Base-by-base conservation (phyloP, 179 eudicot genomes). In the Heliamphora pulchella region DNA sequence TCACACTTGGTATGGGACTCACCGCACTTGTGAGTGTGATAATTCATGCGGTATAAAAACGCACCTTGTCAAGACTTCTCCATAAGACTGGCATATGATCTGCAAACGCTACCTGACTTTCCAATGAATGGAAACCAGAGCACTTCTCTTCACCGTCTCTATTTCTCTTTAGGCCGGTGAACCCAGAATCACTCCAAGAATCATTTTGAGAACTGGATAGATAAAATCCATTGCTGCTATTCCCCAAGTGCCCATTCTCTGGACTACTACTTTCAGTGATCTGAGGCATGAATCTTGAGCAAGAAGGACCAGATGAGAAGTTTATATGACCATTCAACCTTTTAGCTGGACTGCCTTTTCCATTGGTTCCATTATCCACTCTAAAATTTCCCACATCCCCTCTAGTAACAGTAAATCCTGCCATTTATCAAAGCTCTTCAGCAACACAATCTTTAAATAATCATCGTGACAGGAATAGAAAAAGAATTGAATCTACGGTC, bases 231-330 rank as follows among this genome's bases (percentile, higher is more conserved):
- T 75, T 61, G 74, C 82, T 86, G 72, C 68, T 77, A 64, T 80
- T 79, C 74, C 82, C 84, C 82, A 83, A 74, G 72, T 80, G 83
- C 31, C 61, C 81, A 8, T 78, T 87, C 47, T 82, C 89, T 1
- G 76, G 83, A 70, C 82, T 83, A 44, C 84, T 44, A 71, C 57
- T 84, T 83, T 93, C 98, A 13, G 94, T 82, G 62, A 90, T 93
- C 76, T 82, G 90, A 39, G 97, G 94, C 90, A 93, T 83, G 82
- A 84, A 87, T 72, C 83, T 79, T 8, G 91, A 71, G 63, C 77
- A 77, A 61, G 88, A 79, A 73, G 90, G 76, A n/a, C 82, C 81
- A 1, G 85, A 77, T 43, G 86, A 54, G 79, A 86, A 88, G 72
- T 81, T 84, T 53, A 83, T 76, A 75, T 84, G 86, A 62, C 78